Base-by-base conservation (phyloP, 306 rosid genomes). In the Cercis canadensis region DNA sequence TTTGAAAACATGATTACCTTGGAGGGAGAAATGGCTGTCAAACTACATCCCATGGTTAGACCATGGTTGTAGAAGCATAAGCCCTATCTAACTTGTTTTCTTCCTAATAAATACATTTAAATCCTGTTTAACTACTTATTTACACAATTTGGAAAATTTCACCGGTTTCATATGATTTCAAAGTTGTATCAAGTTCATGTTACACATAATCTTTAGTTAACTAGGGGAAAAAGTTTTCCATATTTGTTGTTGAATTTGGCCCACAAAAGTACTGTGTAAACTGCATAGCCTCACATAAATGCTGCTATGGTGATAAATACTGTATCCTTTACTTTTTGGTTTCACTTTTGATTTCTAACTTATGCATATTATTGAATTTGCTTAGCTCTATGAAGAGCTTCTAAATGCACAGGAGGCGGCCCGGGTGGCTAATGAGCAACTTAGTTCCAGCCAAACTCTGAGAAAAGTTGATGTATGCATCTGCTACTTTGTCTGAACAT, bases 311-410 rank as follows among this genome's bases (percentile, higher is more conserved):
- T 24, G 66, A 45, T 34, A 43, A 19, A 21, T 29, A 69, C 14
- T 46, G 29, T 49, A 51, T 62, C 43, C 50, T 65, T 58, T 71
- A 24, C 47, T 78, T 47, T 57, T 69, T 39, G 15, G 53, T 41
- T 43, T 54, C 51, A 56, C 40, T 24, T 19, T 13, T 59, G n/a
- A 65, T 56, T 70, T 68, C 76, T 72, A 55, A 63, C 70, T 54
- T 59, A 34, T 74, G 53, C 46, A 43, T 67, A 21, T 64, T 69
- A 31, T 81, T 36, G 62, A 19, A 15, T 50, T 65, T 70, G 8
- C 39, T 54, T 72, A 93, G 98, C 89, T 93, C 76, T 68, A 80
- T 40, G 86, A 84, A 67, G 92, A 90, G 81, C 94, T 90, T 73
- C 68, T 41, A 16, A 60, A 47, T 64, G 96, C 92, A 62, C 84